Base-by-base conservation (phyloP, 2,329 filamentous ascomycete genomes). In the Arthroderma uncinatum region DNA sequence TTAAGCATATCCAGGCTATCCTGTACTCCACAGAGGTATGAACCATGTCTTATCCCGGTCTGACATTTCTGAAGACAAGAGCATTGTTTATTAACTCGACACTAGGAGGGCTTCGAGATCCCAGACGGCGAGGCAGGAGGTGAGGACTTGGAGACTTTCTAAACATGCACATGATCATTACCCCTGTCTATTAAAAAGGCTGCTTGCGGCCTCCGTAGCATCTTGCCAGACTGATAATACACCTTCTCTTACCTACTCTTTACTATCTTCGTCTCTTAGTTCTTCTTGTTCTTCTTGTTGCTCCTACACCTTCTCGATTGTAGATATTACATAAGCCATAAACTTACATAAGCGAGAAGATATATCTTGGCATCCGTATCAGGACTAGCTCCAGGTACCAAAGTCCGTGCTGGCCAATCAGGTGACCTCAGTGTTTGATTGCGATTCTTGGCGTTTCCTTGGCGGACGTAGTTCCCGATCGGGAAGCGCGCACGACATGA, bases 1-100 rank as follows among this genome's bases (percentile, higher is more conserved):
- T 97, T 71, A 96, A 95, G 82, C 85, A 92, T 71, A 96, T 98
- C 72, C 93, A 98, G 77, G 84, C 83, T 34, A 97, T 97, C 69
- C 79, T 98, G 62, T 98, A 98, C 80, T 95, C 90, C 61, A 98
- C 93, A 61, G 93, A 98, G 79, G 80, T 82, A 70, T 58, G 67
- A 55, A 42, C 36, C 5, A 44, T 44, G 6, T 44, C 34, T n/a
- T 21, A 53, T 53, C 30, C 50, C 16, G 19, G 39, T 23, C 28
- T 23, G 33, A 34, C 21, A 30, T n/a, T 16, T 2, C 21, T 5
- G 21, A 4, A 21, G 39, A 42, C n/a, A n/a, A n/a, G n/a, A n/a
- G n/a, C n/a, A n/a, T 42, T 21, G 21, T 28, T n/a, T 34, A 23
- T 30, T 56, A 44, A 56, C 39, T 19, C 23, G 30, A 48, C 30